Base-by-base conservation (phyloP, 2,329 filamentous ascomycete genomes). In the Calonectria crousiana region DNA sequence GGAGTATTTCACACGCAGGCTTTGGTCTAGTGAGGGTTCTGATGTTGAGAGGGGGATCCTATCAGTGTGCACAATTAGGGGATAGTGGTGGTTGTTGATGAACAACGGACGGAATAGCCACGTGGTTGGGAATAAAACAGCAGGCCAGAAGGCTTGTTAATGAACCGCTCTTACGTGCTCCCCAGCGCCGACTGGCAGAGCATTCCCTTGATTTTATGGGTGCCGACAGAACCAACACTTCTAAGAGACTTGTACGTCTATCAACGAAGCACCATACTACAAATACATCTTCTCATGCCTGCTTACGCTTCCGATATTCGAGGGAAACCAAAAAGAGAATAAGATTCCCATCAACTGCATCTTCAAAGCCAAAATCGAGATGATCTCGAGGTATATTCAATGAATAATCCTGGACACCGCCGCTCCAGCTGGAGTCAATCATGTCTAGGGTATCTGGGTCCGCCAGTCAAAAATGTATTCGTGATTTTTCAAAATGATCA, bases 351-450 rank as follows among this genome's bases (percentile, higher is more conserved):
- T 53, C 8, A 30, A 20, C n/a, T 62, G 1, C 23, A 53, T 62
- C 26, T 56, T 23, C 69, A 49, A 18, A 51, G 47, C 20, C 67
- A 38, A 58, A 62, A 32, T 68, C 30, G 41, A 67, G 73, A 74
- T 18, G n/a, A 69, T 75, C 28, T 67, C 52, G 47, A 76, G 53
- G 47, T 78, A 69, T 79, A 36, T 65, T 44, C 47, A 36, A 75
- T 53, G 60, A 34, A 77, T 38, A 66, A 67, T 71, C 28, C 64
- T 69, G 28, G 52, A 56, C 44, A 36, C 34, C 32, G 49, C 30
- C 30, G 41, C 9, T 53, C 38, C 28, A 10, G n/a, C 34, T 28
- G 28, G 32, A 62, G 14, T 30, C 30, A 14, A 20, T 18, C 14
- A 9, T 28, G 8, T 62, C 34, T 38, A 62, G 34, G 56, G 56